A percentile compares a stretch with the other conserved stretches of the same genome.
These are phyloP conservation scores for Leccinum sublutescens DNA, from an alignment of 768 basidiomycete species.

Conservation along the genomic window DNA sequence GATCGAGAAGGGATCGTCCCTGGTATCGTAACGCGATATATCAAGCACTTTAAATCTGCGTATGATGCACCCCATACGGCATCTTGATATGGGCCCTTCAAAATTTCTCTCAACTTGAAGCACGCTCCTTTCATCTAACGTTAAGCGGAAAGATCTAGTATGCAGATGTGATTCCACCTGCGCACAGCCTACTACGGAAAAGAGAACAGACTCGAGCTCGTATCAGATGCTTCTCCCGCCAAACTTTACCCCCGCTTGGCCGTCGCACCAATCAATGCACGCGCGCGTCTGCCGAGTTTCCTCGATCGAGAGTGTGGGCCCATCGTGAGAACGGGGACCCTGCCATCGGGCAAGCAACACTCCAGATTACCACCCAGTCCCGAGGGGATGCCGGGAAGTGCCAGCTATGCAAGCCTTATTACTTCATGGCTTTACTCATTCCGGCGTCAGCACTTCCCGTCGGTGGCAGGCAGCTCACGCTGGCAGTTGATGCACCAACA, in stretches of 20 bases:
- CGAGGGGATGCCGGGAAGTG: constrained; percentile 23
- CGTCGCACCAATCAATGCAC: neutral
- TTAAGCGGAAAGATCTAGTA: constrained; percentile 35
- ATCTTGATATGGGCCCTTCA: constrained; percentile 31
- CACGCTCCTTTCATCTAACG: constrained; percentile 37
- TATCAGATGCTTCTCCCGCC: constrained; percentile 9
- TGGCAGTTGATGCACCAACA: constrained; percentile 28
- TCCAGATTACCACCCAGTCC: constrained; percentile 4
- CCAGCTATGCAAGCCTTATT: constrained; percentile 19
- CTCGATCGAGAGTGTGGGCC: neutral
- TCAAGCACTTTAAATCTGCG: constrained; percentile 33
- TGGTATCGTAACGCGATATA: constrained; percentile 36
- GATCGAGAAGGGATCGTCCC: constrained; percentile 39
- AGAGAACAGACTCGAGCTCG: constrained; percentile 6
- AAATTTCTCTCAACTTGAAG: constrained; percentile 23
- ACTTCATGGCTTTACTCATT: constrained; percentile 19
- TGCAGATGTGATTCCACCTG: constrained; percentile 31
- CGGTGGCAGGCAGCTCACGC: constrained; percentile 16
- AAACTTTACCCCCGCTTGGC: constrained; percentile 15
- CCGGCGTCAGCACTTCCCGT: constrained; percentile 13
- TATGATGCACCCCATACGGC: constrained; percentile 36
- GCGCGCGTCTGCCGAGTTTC: neutral
- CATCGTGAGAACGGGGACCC: constrained; percentile 13
- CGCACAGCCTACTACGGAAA: constrained; percentile 25
- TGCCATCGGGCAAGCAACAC: constrained; percentile 6